phyloP scores from a whole-genome alignment of 1,139 yeast species.

The Debaryomyces sp. region DNA sequence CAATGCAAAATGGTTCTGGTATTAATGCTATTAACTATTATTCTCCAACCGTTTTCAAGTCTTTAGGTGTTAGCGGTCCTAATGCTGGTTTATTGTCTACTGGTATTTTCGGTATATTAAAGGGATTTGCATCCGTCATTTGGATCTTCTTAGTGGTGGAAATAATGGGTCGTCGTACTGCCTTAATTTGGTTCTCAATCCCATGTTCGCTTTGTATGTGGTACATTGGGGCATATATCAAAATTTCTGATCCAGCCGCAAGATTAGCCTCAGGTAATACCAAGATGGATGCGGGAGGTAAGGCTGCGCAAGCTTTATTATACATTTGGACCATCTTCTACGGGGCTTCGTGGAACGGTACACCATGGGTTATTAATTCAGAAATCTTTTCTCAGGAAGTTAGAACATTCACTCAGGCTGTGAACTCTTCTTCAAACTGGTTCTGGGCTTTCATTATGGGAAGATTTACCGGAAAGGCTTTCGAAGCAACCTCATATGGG shows the following conservation, averaged over 20 bases:
- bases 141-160: conserved; percentile 53
- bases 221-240: conserved; percentile 52
- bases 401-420: conserved; percentile 44
- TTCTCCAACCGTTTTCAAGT: conserved; percentile 35
- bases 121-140: conserved; percentile 43
- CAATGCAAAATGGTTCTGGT: conserved; percentile 38
- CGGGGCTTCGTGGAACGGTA: conserved; percentile 50
- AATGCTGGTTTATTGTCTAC: conserved; percentile 55
- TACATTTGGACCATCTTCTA: conserved; percentile 50
- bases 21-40: conserved; percentile 39
- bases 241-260: conserved; percentile 39
- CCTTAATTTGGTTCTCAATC: conserved; percentile 41
- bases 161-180: conserved; percentile 47
- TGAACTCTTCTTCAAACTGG: conserved; percentile 51
- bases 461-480: conserved; percentile 46
- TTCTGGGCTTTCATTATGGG: conserved; percentile 54
- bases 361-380: conserved; percentile 51
- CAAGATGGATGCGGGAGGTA: conserved; percentile 39
- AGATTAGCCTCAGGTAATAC: conserved; percentile 27
- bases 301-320: conserved; percentile 50
- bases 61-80: conserved; percentile 32
- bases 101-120: conserved; percentile 59
- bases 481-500: conserved; percentile 43
- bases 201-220: conserved; percentile 53
- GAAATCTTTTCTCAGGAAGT: conserved; percentile 48